A percentile compares a stretch with the other conserved stretches of the same genome.
Conservation (phyloP, 2,329 filamentous ascomycete genomes). For the Monilinia fructicola region DNA sequence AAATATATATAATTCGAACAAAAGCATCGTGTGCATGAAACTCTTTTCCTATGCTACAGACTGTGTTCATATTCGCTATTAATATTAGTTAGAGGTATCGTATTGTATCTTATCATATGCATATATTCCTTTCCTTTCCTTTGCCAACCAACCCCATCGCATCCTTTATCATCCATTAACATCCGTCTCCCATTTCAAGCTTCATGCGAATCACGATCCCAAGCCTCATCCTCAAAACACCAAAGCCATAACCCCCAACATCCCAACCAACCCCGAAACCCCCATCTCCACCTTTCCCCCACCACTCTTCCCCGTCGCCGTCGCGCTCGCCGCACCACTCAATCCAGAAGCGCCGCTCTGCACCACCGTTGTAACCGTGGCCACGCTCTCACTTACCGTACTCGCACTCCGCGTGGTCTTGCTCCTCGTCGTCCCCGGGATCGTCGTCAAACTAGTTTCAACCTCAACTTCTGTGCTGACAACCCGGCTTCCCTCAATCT, state of each 20-base stretch:
- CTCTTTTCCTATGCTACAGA: neutral
- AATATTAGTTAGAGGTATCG: constrained; percentile 12
- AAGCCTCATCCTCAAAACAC: neutral
- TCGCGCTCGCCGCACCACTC: constrained; percentile 1
- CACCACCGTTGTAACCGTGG: constrained; percentile 24
- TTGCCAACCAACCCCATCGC: neutral
- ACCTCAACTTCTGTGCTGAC: neutral
- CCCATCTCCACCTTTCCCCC: neutral
- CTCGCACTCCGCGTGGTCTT: constrained; percentile 16
- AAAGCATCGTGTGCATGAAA: neutral
- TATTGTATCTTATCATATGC: constrained; percentile 12
- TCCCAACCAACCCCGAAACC: neutral
- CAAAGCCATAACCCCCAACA: constrained; percentile 6
- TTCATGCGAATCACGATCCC: too few relatives aligned
- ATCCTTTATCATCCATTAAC: neutral
- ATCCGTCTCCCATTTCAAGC: neutral
- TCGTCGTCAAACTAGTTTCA: constrained; percentile 27
- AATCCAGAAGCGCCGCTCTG: neutral
- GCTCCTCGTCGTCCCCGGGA: constrained; percentile 24
- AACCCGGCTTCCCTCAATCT: neutral
- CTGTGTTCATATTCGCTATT: constrained; percentile 3
- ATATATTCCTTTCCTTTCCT: neutral
- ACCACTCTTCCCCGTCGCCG: constrained; percentile 13
- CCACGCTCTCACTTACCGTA: constrained; percentile 19
- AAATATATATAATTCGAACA: neutral